Percentiles rank a stretch among this genome's conserved stretches.
These are phyloP conservation scores for Talaromyces piceae DNA, from an alignment of 2,329 filamentous ascomycete species.

Conservation along the genomic window DNA sequence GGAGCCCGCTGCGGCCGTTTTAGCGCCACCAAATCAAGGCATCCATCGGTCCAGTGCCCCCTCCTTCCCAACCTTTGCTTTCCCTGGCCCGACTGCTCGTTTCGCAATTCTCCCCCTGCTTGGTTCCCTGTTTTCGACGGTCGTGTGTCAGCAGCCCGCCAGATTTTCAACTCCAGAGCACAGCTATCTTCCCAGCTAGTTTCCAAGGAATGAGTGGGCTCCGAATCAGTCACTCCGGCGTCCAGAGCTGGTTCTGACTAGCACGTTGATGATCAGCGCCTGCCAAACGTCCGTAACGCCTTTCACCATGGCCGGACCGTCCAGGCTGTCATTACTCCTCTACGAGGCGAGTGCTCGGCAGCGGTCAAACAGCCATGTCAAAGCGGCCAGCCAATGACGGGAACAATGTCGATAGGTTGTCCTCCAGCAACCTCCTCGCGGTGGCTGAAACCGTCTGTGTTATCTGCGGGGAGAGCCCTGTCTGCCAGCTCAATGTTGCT, in stretches of 20 bases:
- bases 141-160: background rate
- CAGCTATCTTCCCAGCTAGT: too few species aligned
- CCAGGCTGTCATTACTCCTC: too few species aligned
- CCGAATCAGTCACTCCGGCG: too few species aligned
- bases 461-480: conserved; percentile 3
- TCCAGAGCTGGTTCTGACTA: too few species aligned
- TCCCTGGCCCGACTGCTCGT: background rate
- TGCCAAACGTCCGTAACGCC: too few species aligned
- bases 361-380: background rate
- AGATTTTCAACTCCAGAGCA: too few species aligned
- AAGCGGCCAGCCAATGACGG: background rate
- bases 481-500: background rate
- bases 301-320: too few species aligned
- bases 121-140: conserved; percentile 4
- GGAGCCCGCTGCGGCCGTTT: background rate
- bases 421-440: background rate
- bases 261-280: too few species aligned
- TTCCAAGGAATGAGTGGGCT: too few species aligned
- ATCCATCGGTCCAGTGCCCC: background rate
- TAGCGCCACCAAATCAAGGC: conserved; percentile 2
- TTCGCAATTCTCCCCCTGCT: background rate
- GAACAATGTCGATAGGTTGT: background rate
- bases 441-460: background rate
- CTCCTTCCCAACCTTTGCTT: background rate
- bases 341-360: too few species aligned